A percentile compares a stretch with the other conserved stretches of the same genome.
These are phyloP conservation scores for Fraxinus latifolia DNA, from an alignment of 305 asterid genomes.

Conservation along the genomic window DNA sequence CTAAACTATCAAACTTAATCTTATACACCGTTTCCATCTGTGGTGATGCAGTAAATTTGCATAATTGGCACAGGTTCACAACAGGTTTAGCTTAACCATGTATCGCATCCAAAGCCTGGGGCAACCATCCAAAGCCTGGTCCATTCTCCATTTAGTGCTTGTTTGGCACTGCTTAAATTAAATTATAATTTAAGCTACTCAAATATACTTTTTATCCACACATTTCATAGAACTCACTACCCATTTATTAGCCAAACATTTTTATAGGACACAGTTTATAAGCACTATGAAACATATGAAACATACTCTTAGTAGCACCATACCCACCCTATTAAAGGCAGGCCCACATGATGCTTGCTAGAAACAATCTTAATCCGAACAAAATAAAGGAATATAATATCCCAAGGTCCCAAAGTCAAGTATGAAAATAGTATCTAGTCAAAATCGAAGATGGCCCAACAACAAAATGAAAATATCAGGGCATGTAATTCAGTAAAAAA, in stretches of 20 bases:
- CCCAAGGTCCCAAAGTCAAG: not conserved
- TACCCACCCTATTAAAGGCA: not conserved
- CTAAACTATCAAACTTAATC: not conserved
- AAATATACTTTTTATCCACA: not conserved
- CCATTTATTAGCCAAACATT: not conserved
- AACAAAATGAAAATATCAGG: not conserved
- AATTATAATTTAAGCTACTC: not conserved
- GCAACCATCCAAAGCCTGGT: not conserved
- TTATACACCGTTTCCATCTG: not conserved
- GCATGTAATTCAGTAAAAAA: not conserved
- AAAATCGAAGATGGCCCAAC: not conserved
- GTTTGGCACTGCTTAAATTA: not conserved
- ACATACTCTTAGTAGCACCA: not conserved
- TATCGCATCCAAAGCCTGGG: not conserved
- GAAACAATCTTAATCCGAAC: not conserved
- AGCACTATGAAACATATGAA: not conserved
- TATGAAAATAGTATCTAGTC: conserved; percentile 7
- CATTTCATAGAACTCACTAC: not conserved
- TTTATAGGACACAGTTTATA: not conserved
- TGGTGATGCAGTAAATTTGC: not conserved
- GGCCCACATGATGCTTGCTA: not conserved
- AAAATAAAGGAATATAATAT: not conserved
- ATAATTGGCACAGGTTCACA: not conserved
- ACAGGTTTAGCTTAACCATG: not conserved
- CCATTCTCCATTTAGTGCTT: not conserved